Conservation (phyloP, 176 grass and related monocot species). For the Cenchrus purpureus region DNA sequence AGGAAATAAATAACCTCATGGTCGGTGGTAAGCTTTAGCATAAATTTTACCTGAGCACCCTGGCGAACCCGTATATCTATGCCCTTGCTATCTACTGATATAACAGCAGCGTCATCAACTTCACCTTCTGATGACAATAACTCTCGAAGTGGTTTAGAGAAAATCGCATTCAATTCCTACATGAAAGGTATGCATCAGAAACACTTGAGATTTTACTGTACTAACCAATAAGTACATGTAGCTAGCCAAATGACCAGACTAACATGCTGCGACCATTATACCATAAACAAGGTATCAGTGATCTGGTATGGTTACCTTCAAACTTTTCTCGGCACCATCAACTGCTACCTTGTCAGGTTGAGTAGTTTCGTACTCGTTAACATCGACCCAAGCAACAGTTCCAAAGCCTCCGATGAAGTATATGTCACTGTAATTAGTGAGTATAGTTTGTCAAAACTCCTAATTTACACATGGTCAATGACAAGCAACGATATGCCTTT, state of each 20-base stretch:
- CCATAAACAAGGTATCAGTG: conserved; percentile 6
- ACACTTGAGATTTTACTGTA: background rate
- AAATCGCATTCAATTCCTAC: conserved; percentile 92
- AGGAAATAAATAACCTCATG: background rate
- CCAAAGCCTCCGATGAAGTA: conserved; percentile 99
- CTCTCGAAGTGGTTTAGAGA: conserved; percentile 91
- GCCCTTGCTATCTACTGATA: conserved; percentile 99
- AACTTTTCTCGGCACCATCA: conserved; percentile 82
- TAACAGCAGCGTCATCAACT: conserved; percentile 93
- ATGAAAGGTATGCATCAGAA: conserved; percentile 32
- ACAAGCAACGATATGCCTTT: background rate
- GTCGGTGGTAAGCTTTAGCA: conserved; percentile 1
- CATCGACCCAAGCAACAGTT: conserved; percentile 96
- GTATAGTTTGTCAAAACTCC: conserved; percentile 22
- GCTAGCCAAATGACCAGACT: conserved; percentile 5
- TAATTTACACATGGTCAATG: conserved; percentile 6
- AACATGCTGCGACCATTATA: background rate
- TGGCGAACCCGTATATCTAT: conserved; percentile 97
- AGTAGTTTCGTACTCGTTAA: conserved; percentile 84
- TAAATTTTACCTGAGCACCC: conserved; percentile 82
- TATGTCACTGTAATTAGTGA: conserved; percentile 68
- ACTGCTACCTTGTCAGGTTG: conserved; percentile 95
- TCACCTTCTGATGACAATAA: conserved; percentile 82
- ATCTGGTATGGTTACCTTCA: conserved; percentile 65
- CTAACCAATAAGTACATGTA: background rate